Base-by-base conservation (phyloP, 352 stramenopile species). In the Thraustotheca clavata region DNA sequence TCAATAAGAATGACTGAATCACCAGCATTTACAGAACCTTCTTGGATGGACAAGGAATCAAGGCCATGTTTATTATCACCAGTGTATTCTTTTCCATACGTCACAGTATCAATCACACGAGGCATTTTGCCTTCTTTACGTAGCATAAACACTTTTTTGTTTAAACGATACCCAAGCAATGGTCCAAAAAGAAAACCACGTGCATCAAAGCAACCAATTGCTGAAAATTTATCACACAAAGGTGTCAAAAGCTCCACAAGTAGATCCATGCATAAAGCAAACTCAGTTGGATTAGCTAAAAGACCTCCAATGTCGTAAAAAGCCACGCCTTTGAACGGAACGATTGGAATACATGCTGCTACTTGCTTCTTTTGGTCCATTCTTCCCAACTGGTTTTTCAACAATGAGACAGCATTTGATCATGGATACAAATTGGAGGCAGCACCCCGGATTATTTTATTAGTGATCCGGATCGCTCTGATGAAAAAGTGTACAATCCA, bases 71-170 rank as follows among this genome's bases (percentile, higher is more conserved):
- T 72, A 70, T 93, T 81, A 72, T 98, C 88, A 49, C 92, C 93
- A 61, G 88, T 73, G 73, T 96, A 92, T 69, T 92, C 96, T 70
- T 97, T 98, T 43, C 92, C 83, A 73, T 99, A 99, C 61, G 89
- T 80, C 55, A 87, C 79, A 22, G 81, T 95, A 61, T 89, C 82
- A 67, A 96, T 89, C 36, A 94, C 85, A 63, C 94, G 98, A 40
- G 96, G 96, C 86, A 99, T 98, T 75, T 99, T 99, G 39, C 94
- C 93, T 33, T 90, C 87, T 75, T 99, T 99, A 67, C 96, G 86
- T 71, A 99, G 90, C 96, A 99, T 99, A 69, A 99, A 97, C 70
- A 99, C 98, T 24, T 94, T 95, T 71, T 98, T 98, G 59, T 97
- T 86, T 66, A 99, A 86, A n/a, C 79, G 81, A 46, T 97, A 77